Conservation (phyloP, 495 filamentous ascomycete genomes). For the Tuber calosporum region DNA sequence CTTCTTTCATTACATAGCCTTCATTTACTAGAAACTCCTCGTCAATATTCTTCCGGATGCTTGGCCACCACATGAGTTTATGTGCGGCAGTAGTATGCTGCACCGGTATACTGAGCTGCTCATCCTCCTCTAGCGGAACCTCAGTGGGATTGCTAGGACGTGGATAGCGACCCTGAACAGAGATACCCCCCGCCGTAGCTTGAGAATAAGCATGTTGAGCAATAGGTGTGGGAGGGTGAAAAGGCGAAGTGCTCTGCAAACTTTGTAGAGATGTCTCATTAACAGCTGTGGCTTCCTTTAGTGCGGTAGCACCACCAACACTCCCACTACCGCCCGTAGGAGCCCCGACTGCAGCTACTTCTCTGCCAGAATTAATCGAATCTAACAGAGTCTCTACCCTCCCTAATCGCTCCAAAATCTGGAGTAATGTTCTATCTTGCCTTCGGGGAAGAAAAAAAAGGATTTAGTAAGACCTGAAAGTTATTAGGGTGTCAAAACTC, state of each 20-base stretch:
- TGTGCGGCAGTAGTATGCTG: slow-evolving; percentile 67
- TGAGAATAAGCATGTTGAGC: neutral
- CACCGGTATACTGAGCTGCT: slow-evolving; percentile 52
- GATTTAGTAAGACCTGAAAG: slow-evolving; percentile 17
- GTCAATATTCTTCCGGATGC: slow-evolving; percentile 49
- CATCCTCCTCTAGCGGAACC: slow-evolving; percentile 40
- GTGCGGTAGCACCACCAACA: slow-evolving; percentile 1
- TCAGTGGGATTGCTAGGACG: slow-evolving; percentile 24
- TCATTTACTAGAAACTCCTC: slow-evolving; percentile 40
- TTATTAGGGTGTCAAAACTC: slow-evolving; percentile 24
- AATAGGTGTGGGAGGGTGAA: neutral
- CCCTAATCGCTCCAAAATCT: slow-evolving; percentile 40
- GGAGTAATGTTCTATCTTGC: slow-evolving; percentile 41
- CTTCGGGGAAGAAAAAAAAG: slow-evolving; percentile 18
- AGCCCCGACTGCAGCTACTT: neutral
- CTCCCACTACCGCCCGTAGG: neutral
- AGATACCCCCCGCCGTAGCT: slow-evolving; percentile 6
- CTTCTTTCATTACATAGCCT: slow-evolving; percentile 55
- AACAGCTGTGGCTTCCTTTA: slow-evolving; percentile 24
- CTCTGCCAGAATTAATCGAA: slow-evolving; percentile 28
- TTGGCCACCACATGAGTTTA: slow-evolving; percentile 57
- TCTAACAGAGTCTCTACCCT: slow-evolving; percentile 39
- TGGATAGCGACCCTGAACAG: slow-evolving; percentile 12
- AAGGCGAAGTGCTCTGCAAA: slow-evolving; percentile 1
- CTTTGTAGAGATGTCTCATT: slow-evolving; percentile 15